These are phyloP conservation scores for Candida ficus DNA, from an alignment of 805 yeast species.

Conservation along the genomic window DNA sequence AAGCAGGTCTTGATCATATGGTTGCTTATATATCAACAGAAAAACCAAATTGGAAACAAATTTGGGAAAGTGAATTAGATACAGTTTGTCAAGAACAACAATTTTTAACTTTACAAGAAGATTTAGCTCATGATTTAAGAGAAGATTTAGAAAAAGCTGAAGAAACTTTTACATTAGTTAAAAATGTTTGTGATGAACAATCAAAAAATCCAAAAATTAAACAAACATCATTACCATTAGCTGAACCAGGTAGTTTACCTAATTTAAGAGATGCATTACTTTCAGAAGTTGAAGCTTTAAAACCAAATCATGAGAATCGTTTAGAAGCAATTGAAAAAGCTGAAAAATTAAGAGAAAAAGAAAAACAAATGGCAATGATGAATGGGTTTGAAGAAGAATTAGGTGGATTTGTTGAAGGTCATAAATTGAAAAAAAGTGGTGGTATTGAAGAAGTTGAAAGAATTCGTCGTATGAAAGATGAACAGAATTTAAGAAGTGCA, in stretches of 20 bases:
- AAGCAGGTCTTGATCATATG: constrained; percentile 45
- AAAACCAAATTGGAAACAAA: constrained; percentile 79
- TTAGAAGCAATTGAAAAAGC: constrained; percentile 87
- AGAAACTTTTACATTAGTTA: constrained; percentile 79
- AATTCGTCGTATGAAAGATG: constrained; percentile 59
- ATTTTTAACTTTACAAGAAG: constrained; percentile 85
- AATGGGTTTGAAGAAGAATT: constrained; percentile 82
- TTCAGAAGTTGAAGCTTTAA: constrained; percentile 69
- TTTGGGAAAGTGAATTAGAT: constrained; percentile 89
- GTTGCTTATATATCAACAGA: constrained; percentile 61
- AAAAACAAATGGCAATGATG: constrained; percentile 47
- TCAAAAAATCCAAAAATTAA: constrained; percentile 48
- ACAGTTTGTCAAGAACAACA: constrained; percentile 93
- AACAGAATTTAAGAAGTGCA: constrained; percentile 56
- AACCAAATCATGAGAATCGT: constrained; percentile 80
- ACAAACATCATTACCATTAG: constrained; percentile 37
- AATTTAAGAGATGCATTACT: constrained; percentile 72
- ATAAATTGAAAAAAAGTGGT: constrained; percentile 73
- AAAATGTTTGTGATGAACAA: constrained; percentile 76
- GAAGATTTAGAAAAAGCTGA: constrained; percentile 77
- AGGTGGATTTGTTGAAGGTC: constrained; percentile 76
- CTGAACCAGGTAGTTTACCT: constrained; percentile 60
- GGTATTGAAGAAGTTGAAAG: constrained; percentile 87
- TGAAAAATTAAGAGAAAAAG: constrained; percentile 72
- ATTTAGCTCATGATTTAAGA: constrained; percentile 67